Evolutionary conservation across 176 grass and related monocot species (phyloP), one percentile per base, ranked within the genome.

Genomic region (Oryza glumipatula): DNA sequence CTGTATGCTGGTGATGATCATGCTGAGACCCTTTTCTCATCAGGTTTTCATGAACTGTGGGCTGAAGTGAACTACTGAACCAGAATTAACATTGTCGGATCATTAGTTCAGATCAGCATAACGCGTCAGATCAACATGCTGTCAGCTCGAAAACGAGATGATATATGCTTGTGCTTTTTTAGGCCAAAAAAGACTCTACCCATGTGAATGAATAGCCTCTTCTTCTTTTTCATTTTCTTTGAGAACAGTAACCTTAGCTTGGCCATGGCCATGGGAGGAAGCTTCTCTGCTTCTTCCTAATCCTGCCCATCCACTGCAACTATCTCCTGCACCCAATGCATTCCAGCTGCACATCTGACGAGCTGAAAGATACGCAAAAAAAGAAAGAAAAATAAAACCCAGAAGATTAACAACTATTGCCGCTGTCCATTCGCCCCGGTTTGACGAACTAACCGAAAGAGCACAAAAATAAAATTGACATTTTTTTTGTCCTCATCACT

Each of bases 261-360:
- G 49, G 49, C 11, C 45, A 44, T 44, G 70, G 54, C 72, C 76
- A 73, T 86, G 23, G 41, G 3, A 65, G 28, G 85, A 88, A 88
- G 58, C 74, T 88, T 91, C 89, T 52, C 12, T 21, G 24, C 80
- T 87, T 68, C 54, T 83, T 91, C 89, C 11, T 80, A 65, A n/a
- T 4, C 58, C 58, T 54, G 54, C 54, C 48, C 77, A 80, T 74
- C 33, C 33, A 56, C 21, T 72, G 78, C 54, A 22, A 22, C 6
- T 70, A 19, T 10, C 35, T 19, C 73, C 54, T 58, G 54, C 54
- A n/a, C 16, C 54, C 54, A 58, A 58, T 58, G 54, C 54, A 58
- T 58, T 58, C 54, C 54, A 58, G 54, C 54, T 58, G 54, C 54
- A 19, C 54, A 7, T 19, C 17, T 58, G 54, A 58, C 54, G 19